Conservation (phyloP, 768 basidiomycete species). For the Calocera viscosa region DNA sequence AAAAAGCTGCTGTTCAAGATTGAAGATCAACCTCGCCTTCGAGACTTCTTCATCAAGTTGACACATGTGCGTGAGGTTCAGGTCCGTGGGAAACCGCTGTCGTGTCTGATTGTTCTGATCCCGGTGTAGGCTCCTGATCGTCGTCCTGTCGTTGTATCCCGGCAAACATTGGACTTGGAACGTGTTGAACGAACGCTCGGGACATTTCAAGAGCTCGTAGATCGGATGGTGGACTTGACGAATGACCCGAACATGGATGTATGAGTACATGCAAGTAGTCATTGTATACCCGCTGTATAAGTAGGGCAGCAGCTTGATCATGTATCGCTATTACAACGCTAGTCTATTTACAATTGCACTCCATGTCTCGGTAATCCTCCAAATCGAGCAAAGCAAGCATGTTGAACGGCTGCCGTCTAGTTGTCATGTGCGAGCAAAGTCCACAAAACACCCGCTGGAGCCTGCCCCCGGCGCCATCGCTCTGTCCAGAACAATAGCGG, state of each 20-base stretch:
- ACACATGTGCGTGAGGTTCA: neutral
- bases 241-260: neutral
- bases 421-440: no score
- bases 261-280: neutral
- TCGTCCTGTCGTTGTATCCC: neutral
- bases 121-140: neutral
- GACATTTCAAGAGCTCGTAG: neutral
- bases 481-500: no score
- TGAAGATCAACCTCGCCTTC: neutral
- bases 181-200: neutral
- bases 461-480: no score
- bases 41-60: slow-evolving; percentile 2
- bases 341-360: no score
- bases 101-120: neutral
- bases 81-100: neutral
- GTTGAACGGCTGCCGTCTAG: no score
- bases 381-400: no score
- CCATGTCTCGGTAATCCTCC: no score
- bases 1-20: neutral
- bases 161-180: neutral
- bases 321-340: neutral
- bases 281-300: neutral
- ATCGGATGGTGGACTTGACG: neutral
- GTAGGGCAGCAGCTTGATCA: neutral
- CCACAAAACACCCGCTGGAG: no score